A percentile compares a stretch with the other conserved stretches of the same genome.
These are phyloP conservation scores for Trichoderma sp. DNA, from an alignment of 2,329 filamentous ascomycete genomes.

Conservation along the genomic window DNA sequence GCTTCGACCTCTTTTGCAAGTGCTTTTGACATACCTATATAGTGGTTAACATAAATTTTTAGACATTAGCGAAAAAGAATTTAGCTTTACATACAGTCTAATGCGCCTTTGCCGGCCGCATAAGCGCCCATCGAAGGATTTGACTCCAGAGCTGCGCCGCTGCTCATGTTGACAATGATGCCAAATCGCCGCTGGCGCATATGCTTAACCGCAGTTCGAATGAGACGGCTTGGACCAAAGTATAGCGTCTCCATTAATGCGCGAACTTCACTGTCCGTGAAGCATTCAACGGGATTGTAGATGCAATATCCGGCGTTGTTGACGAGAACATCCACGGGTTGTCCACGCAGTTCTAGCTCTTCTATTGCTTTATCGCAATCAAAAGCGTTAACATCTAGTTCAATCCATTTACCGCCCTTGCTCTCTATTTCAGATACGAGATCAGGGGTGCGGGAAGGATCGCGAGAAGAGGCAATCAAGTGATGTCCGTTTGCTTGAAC, in stretches of 20 bases:
- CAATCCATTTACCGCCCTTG: constrained; percentile 12
- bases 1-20: constrained; percentile 19
- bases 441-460: constrained; percentile 4
- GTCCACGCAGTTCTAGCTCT: constrained; percentile 1
- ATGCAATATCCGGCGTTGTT: constrained; percentile 23
- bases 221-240: constrained; percentile 10
- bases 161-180: constrained; percentile 19
- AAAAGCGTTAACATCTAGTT: not conserved
- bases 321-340: constrained; percentile 12
- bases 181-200: constrained; percentile 10
- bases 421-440: constrained; percentile 9
- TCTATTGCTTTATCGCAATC: not conserved
- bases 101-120: constrained; percentile 12
- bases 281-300: not conserved
- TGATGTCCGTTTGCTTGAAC: constrained; percentile 20
- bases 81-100: not conserved
- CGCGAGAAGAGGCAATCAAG: constrained; percentile 10
- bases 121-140: constrained; percentile 15
- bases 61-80: not conserved
- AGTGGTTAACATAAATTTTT: not conserved
- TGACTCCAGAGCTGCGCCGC: constrained; percentile 11
- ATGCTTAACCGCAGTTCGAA: constrained; percentile 1
- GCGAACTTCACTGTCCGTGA: constrained; percentile 10
- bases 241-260: constrained; percentile 14
- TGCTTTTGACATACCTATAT: constrained; percentile 13